These are phyloP conservation scores for Leccinum pachyderme DNA, from an alignment of 1,284 basidiomycete species.

Conservation along the genomic window DNA sequence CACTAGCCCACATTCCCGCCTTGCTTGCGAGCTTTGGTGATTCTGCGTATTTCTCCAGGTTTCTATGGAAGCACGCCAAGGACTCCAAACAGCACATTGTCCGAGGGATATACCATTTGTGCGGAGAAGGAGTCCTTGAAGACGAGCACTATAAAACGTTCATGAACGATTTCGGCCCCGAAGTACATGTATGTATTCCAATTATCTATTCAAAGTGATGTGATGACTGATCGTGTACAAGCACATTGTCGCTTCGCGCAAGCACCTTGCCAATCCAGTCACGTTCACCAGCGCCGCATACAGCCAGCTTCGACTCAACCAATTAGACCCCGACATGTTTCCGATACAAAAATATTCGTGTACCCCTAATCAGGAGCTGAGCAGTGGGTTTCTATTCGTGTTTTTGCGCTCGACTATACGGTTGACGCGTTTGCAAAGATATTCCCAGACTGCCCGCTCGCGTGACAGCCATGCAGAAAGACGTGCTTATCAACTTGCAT, in stretches of 20 bases:
- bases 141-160: constrained; percentile 70
- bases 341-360: constrained; percentile 59
- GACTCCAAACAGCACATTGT: constrained; percentile 47
- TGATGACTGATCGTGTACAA: constrained; percentile 30
- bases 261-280: constrained; percentile 61
- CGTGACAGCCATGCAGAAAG: constrained; percentile 38
- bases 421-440: constrained; percentile 30
- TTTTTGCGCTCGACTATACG: background rate
- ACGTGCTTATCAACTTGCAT: constrained; percentile 41
- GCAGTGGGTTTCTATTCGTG: constrained; percentile 36
- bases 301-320: constrained; percentile 68
- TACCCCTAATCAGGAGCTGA: constrained; percentile 39
- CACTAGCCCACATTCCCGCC: constrained; percentile 55
- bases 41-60: constrained; percentile 48
- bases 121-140: constrained; percentile 65
- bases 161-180: constrained; percentile 61
- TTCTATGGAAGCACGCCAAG: constrained; percentile 44
- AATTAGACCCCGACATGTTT: constrained; percentile 77
- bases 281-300: constrained; percentile 76
- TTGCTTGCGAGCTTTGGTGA: constrained; percentile 54
- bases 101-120: constrained; percentile 63
- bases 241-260: constrained; percentile 68
- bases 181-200: constrained; percentile 51
- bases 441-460: constrained; percentile 50
- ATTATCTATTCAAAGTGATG: background rate